Evolutionary conservation across 345 rosid genomes (phyloP), one percentile per base, ranked within the genome.

Genomic region (Salix viminalis): DNA sequence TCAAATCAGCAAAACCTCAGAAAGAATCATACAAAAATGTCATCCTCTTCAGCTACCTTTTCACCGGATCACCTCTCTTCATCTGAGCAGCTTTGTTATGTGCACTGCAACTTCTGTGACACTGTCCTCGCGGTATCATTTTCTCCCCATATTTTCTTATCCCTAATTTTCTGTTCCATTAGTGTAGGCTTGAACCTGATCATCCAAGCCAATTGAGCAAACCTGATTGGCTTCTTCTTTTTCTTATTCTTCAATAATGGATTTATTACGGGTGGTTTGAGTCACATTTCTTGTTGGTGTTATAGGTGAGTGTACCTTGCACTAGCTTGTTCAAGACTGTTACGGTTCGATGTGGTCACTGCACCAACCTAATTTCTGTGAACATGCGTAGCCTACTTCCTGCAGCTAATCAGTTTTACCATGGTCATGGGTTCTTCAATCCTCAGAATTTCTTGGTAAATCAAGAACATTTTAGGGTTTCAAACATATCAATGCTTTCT

Each of bases 51-150:
- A 76, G 75, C 91, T 86, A 84, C 91, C 84, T 88, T 89, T 83
- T 85, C 96, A 80, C 93, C 97, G 85, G 97, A 96, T 88, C 92
- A 88, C 85, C 89, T 87, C 88, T 89, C 94, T 83, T 91, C 96
- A 85, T 84, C 95, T 83, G 98, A 96, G 54, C 97, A 96, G 86
- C 98, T 96, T 82, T 92, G 98, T 85, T 96, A 96, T 72, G 97
- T 94, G 92, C 97, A 89, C 73, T 94, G 99, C 94, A 89, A 90
- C 90, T 88, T 86, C 74, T 96, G 99, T 32, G 88, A 92, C 82
- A 96, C 97, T 77, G 88, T 92, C 81, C 97, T 96, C 74, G 97
- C 97, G 83, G 98, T 96, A 90, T 70, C 44, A 9, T 42, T 67
- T 30, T 70, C 73, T 32, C 21, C 32, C 67, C 15, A 48, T 65